Percentiles rank a stretch among this genome's conserved stretches.
Evolutionary conservation across 352 stramenopile species (phyloP).

Genomic region (Phytophthora pluvialis): DNA sequence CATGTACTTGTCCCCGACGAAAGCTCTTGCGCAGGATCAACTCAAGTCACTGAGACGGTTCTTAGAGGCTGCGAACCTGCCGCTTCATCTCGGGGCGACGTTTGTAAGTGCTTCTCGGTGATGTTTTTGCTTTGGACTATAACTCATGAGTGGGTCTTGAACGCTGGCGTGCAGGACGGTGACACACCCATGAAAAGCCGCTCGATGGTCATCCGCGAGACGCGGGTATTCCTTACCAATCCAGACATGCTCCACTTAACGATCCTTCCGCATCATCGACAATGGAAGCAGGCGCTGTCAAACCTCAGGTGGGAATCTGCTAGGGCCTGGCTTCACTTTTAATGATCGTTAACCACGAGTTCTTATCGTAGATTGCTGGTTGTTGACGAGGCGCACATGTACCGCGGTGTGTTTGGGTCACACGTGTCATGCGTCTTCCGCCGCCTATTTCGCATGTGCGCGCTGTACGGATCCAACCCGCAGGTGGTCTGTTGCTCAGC

Average conservation of each 20-base stretch:
- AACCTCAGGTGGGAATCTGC: slow-evolving; percentile 76
- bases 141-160: not conserved
- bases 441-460: slow-evolving; percentile 89
- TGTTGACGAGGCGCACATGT: slow-evolving; percentile 94
- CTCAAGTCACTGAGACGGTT: slow-evolving; percentile 88
- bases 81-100: slow-evolving; percentile 58
- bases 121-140: not conserved
- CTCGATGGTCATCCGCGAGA: slow-evolving; percentile 80
- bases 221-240: slow-evolving; percentile 98
- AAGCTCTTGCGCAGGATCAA: slow-evolving; percentile 98
- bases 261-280: slow-evolving; percentile 93
- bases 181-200: slow-evolving; percentile 94
- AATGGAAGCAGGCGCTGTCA: slow-evolving; percentile 91
- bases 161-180: slow-evolving; percentile 83
- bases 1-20: slow-evolving; percentile 98
- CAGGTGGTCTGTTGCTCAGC: slow-evolving; percentile 96
- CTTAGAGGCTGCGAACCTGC: slow-evolving; percentile 58
- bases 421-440: slow-evolving; percentile 91
- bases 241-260: slow-evolving; percentile 98
- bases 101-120: slow-evolving; percentile 49
- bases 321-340: not conserved
- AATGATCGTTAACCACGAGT: not conserved
- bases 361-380: slow-evolving; percentile 61
- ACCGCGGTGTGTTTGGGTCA: slow-evolving; percentile 89
- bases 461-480: slow-evolving; percentile 77